A percentile compares a stretch with the other conserved stretches of the same genome.
Evolutionary conservation across 2,329 filamentous ascomycete species (phyloP).

Genomic region (Fusarium dimerum): DNA sequence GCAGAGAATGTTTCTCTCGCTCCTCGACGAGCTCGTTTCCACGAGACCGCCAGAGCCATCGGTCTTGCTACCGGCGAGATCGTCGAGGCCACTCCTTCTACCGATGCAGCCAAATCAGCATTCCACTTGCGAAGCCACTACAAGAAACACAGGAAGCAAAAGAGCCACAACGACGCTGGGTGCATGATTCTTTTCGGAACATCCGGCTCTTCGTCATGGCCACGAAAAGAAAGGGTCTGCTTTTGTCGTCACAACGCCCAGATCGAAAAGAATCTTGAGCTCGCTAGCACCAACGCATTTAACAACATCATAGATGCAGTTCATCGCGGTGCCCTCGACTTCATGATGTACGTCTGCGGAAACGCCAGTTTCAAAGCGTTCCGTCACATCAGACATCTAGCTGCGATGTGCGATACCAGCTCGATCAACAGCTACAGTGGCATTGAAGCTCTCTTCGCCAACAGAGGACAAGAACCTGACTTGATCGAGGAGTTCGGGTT

Average conservation of each 20-base stretch:
- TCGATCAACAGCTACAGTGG: not conserved
- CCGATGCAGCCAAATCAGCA: not conserved
- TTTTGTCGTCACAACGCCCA: not conserved
- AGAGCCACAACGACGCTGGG: not conserved
- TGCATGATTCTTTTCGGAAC: too few relatives aligned
- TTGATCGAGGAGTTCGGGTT: not conserved
- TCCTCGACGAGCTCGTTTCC: not conserved
- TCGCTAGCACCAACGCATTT: not conserved
- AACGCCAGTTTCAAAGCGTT: not conserved
- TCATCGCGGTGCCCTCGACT: slow-evolving; percentile 12
- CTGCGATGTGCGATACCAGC: not conserved
- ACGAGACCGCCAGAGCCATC: not conserved
- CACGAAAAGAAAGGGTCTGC: not conserved
- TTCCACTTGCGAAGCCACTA: not conserved
- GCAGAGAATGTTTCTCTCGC: not conserved
- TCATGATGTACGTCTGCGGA: slow-evolving; percentile 3
- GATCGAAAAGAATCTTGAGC: not conserved
- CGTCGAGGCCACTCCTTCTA: not conserved
- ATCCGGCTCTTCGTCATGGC: too few relatives aligned
- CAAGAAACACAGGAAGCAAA: not conserved
- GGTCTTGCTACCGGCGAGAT: not conserved
- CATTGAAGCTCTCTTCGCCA: not conserved
- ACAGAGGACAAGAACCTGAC: not conserved
- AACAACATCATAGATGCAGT: not conserved
- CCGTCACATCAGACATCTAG: not conserved